Evolutionary conservation across 1,284 basidiomycete species (phyloP), one percentile per base, ranked within the genome.

Genomic region (Leccinum fuscescens): DNA sequence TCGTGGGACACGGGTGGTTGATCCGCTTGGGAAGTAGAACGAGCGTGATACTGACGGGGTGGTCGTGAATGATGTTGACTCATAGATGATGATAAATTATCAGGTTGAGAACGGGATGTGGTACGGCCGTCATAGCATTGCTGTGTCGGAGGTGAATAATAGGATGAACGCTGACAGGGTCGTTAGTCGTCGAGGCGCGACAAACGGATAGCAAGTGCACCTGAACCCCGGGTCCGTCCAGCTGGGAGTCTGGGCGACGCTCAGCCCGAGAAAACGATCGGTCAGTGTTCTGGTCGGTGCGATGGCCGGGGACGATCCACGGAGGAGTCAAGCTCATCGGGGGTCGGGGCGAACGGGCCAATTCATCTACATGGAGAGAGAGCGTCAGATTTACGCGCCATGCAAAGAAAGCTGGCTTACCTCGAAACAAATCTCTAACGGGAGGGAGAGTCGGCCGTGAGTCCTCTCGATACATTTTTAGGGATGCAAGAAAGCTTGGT

Each of bases 341-440:
- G 46, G 69, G 68, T 60, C 73, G 68, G 14, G 77, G 68, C 29
- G 76, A 71, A 57, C 73, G 74, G 50, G 79, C 76, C 27, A 84
- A 71, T 66, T 84, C 82, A 68, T 79, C 78, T 82, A 49, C 27
- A 59, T 35, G 60, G 60, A 33, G 63, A 56, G 54, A 33, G 63
- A 55, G 55, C 55, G 59, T 63, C 35, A 64, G 29, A 39, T 57
- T 37, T 42, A 49, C 56, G 27, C 22, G 39, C 6, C 12, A 42
- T 8, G 53, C 35, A 42, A 53, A 48, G 42, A 37, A 39, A 7
- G 1, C 24, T 46, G 59, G 56, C 79, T 69, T 59, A 88, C 89
- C 83, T 76, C 83, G 78, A 68, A 92, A 87, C 59, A 91, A 74
- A 72, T 88, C 86, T 57, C 86, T 85, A 60, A 92, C 90, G 52